These are phyloP conservation scores for Malassezia equina DNA, from an alignment of 1,284 basidiomycete genomes.

Conservation along the genomic window DNA sequence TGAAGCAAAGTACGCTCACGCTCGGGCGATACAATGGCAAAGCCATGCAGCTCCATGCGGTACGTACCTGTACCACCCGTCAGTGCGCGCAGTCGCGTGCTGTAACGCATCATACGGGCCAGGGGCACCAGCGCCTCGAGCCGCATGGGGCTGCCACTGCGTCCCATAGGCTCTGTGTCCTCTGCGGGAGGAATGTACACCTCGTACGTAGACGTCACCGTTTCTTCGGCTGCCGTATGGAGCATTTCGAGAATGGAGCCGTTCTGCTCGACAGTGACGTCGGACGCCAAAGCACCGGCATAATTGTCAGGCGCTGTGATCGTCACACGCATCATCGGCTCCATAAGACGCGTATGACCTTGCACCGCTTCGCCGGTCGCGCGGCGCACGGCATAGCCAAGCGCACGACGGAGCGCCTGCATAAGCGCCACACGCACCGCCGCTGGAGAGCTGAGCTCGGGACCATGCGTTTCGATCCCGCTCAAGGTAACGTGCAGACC, in stretches of 20 bases:
- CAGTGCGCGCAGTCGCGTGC: slow-evolving; percentile 63
- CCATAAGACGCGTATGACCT: slow-evolving; percentile 26
- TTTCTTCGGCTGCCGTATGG: slow-evolving; percentile 50
- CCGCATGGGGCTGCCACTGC: slow-evolving; percentile 22
- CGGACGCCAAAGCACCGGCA: slow-evolving; percentile 37
- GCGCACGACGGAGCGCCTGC: slow-evolving; percentile 21
- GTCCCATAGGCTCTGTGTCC: slow-evolving; percentile 26
- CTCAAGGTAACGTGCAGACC: slow-evolving; percentile 24
- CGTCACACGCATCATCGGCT: slow-evolving; percentile 40
- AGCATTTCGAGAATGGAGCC: slow-evolving; percentile 33
- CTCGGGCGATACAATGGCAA: slow-evolving; percentile 51
- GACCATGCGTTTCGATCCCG: slow-evolving; percentile 23
- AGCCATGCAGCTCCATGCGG: slow-evolving; percentile 67
- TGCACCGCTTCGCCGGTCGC: slow-evolving; percentile 11
- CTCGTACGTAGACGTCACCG: slow-evolving; percentile 54
- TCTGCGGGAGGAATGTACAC: slow-evolving; percentile 62
- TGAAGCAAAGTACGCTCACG: slow-evolving; percentile 32
- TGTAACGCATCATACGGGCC: slow-evolving; percentile 68
- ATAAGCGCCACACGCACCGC: slow-evolving; percentile 28
- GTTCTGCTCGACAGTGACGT: slow-evolving; percentile 37
- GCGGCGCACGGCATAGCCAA: slow-evolving; percentile 17
- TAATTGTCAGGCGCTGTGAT: slow-evolving; percentile 24
- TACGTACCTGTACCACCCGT: slow-evolving; percentile 72
- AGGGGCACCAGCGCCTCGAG: slow-evolving; percentile 59
- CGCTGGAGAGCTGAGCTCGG: slow-evolving; percentile 24